Conservation (phyloP, 306 rosid species). For the Cercis canadensis region DNA sequence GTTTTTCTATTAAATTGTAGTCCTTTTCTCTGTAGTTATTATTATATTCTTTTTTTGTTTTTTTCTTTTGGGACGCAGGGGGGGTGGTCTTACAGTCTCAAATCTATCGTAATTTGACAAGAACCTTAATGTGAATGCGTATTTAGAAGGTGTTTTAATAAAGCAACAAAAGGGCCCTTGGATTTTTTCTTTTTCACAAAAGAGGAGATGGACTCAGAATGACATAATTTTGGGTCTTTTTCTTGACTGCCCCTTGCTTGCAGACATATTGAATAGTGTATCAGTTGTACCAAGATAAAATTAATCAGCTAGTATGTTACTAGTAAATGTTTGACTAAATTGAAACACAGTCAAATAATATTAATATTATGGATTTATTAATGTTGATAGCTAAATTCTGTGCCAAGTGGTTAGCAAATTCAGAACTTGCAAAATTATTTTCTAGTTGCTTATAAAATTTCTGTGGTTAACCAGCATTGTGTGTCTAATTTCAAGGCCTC, state of each 20-base stretch:
- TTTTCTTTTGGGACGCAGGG: too few relatives aligned
- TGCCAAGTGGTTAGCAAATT: slow-evolving; percentile 1
- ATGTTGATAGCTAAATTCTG: neutral
- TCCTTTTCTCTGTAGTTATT: neutral
- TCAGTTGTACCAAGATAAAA: neutral
- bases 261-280: neutral
- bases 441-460: neutral
- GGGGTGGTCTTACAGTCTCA: too few relatives aligned
- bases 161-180: too few relatives aligned
- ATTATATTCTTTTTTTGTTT: too few relatives aligned
- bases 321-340: neutral
- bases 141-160: too few relatives aligned
- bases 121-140: too few relatives aligned
- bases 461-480: neutral
- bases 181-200: too few relatives aligned
- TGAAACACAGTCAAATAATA: neutral
- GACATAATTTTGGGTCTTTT: neutral
- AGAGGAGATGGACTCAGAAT: neutral
- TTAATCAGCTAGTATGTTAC: neutral
- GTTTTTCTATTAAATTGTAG: too few relatives aligned
- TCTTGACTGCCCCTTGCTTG: neutral
- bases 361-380: neutral
- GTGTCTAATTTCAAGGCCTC: slow-evolving; percentile 10
- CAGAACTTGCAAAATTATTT: too few relatives aligned
- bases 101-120: too few relatives aligned